Evolutionary conservation across 1,284 basidiomycete genomes (phyloP).

Genomic region (Cryptococcus jaspeensis): DNA sequence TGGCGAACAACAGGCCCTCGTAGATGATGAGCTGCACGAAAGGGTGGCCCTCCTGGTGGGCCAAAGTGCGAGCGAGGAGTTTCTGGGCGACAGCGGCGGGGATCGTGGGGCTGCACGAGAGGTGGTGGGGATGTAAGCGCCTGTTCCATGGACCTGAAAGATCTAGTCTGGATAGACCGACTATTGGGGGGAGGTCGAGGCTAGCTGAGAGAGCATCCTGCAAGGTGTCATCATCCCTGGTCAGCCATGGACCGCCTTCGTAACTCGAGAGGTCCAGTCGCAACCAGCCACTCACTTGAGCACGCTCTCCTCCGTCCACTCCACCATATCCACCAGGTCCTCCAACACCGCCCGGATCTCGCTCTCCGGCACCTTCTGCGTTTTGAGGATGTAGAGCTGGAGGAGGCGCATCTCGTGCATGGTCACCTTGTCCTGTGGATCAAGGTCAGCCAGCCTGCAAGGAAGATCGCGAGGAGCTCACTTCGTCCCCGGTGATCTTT

Average conservation of each 20-base stretch:
- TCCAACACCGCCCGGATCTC: not conserved
- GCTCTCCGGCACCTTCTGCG: not conserved
- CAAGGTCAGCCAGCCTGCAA: not conserved
- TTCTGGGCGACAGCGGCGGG: not conserved
- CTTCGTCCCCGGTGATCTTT: not conserved
- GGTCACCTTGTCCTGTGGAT: not conserved
- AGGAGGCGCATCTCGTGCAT: slow-evolving; percentile 2
- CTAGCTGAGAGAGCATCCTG: slow-evolving; percentile 1
- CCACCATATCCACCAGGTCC: not conserved
- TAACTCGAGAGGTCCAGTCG: not conserved
- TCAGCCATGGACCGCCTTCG: no score
- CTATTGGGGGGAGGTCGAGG: not conserved
- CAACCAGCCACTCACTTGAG: not conserved
- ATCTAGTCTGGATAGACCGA: not conserved
- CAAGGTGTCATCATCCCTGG: no score
- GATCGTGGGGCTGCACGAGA: not conserved
- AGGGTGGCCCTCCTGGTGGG: not conserved
- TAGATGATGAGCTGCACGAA: slow-evolving; percentile 1
- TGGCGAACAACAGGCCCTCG: slow-evolving; percentile 1
- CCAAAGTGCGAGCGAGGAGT: not conserved
- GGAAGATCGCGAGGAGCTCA: not conserved
- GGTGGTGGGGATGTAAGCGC: not conserved
- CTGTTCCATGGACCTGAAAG: no score
- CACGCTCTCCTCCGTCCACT: slow-evolving; percentile 1
- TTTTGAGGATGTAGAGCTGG: not conserved